A percentile compares a stretch with the other conserved stretches of the same genome.
These are phyloP conservation scores for Fusarium sp. DNA, from an alignment of 2,329 filamentous ascomycete species.

Conservation along the genomic window DNA sequence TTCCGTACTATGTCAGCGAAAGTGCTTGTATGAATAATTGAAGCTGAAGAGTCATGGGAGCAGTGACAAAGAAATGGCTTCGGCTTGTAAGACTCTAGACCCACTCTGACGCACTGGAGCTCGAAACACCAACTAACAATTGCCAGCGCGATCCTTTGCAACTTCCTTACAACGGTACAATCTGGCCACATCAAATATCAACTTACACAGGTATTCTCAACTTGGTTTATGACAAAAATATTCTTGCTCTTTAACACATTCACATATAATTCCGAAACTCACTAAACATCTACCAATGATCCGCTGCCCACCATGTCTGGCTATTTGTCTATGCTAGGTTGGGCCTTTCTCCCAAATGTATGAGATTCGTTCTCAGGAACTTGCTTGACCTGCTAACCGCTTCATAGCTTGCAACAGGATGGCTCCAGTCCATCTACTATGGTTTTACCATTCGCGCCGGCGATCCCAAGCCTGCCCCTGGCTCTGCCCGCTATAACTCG, in stretches of 20 bases:
- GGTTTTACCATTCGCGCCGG: slow-evolving; percentile 89
- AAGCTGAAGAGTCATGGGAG: background rate
- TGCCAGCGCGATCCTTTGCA: slow-evolving; percentile 22
- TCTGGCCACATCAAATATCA: slow-evolving; percentile 33
- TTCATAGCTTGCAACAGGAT: slow-evolving; percentile 77
- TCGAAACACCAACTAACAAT: slow-evolving; percentile 26
- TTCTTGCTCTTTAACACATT: background rate
- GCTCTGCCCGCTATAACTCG: slow-evolving; percentile 72
- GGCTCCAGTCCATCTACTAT: slow-evolving; percentile 86
- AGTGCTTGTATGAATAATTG: background rate
- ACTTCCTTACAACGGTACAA: slow-evolving; percentile 11
- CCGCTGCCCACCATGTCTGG: slow-evolving; percentile 56
- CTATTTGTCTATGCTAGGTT: slow-evolving; percentile 64
- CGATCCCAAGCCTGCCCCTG: slow-evolving; percentile 77
- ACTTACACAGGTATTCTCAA: background rate
- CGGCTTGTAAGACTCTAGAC: slow-evolving; percentile 20
- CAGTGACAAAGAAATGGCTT: background rate
- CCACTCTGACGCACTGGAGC: slow-evolving; percentile 42
- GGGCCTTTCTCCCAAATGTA: slow-evolving; percentile 66
- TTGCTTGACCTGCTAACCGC: slow-evolving; percentile 26
- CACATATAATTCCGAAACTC: background rate
- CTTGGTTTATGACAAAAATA: background rate
- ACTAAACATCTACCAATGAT: slow-evolving; percentile 31
- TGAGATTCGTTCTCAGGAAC: slow-evolving; percentile 29
- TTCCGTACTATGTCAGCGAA: background rate